Base-by-base conservation (phyloP, 2,329 filamentous ascomycete genomes). In the Falciphora oryzae region DNA sequence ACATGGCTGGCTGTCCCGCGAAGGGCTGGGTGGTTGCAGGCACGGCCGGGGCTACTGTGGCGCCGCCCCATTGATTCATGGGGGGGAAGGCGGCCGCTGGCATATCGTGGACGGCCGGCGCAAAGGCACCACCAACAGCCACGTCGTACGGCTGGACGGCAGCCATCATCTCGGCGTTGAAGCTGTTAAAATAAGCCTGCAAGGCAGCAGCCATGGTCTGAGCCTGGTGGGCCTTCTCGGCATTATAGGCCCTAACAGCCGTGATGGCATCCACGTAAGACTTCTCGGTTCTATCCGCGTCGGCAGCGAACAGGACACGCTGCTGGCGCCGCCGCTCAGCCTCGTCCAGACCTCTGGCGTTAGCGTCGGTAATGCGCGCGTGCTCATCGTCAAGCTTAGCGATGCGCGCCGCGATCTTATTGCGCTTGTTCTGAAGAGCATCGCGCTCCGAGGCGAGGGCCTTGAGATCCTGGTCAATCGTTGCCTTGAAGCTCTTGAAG, bases 301-400 rank as follows among this genome's bases (percentile, higher is more conserved):
- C 81, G 32, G 78, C 77, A 65, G 84, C 75, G 68, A 82, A 81
- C 1, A 74, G 73, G 27, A 75, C 75, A 4, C 80, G 80, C 65
- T 83, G 81, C 69, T 85, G 83, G 14, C 79, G 79, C 56, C 82
- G 80, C 13, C 84, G 82, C 69, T 87, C 86, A 64, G 85, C 88
- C 72, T 88, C 87, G 67, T 87, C 83, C 27, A 88, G 79, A 1
- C 86, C 86, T 61, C 87, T 83, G 62, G 81, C 82, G 73, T 90
- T 90, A 69, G 89, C 89, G 69, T 89, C 86, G 29, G 83, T 82
- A 69, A 93, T 87, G 70, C 87, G 87, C 65, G 87, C 86, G 69
- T 90, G 83, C 74, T 93, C 90, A 68, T 85, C 87, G 68, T 89
- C 87, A 29, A 92, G 85, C 78, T 91, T 91, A 72, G 83, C 82